Base-by-base conservation (phyloP, 441 rosid species). In the Flueggea neowawraea region DNA sequence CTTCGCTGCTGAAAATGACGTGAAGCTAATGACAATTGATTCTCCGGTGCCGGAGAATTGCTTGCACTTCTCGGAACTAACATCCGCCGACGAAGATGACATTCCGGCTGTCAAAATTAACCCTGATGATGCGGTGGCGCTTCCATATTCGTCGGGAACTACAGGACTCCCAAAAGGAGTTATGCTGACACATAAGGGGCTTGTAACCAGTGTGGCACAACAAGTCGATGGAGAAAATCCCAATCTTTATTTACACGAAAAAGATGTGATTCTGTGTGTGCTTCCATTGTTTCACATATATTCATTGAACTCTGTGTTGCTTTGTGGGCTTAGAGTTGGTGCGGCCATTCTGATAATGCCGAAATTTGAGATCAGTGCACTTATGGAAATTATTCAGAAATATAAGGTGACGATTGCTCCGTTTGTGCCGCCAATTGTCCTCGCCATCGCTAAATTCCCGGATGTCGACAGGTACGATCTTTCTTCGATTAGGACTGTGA, bases 221-320 rank as follows among this genome's bases (percentile, higher is more conserved):
- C 92, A 77, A 50, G 89, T 84, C 0, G 90, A 82, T 47, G 92
- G 92, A 10, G 89, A 86, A 52, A 86, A 86, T 50, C 88, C 92
- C 1, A 86, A 86, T 70, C 63, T 86, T 17, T 82, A 80, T 65
- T 74, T 86, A 58, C 71, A 66, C 59, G 71, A 76, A 45, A 78
- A 78, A 6, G 92, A 84, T 49, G 89, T 86, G 57, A 67, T 86
- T 15, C 70, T 86, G 1, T 84, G 87, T 31, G 71, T 77, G 12
- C 22, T 82, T 64, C 92, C 92, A 0, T 17, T 86, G 63, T 86
- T 86, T 65, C 92, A 86, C 65, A 77, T 84, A 12, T 84, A 78
- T 60, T 80, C 82, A 0, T 77, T 86, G 10, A 76, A 78, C 62
- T 67, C 83, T 2, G 77, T 80, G n/a, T 57, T 84, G 72, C 73